Evolutionary conservation across 306 rosid genomes (phyloP).

Genomic region (Casuarina equisetifolia): DNA sequence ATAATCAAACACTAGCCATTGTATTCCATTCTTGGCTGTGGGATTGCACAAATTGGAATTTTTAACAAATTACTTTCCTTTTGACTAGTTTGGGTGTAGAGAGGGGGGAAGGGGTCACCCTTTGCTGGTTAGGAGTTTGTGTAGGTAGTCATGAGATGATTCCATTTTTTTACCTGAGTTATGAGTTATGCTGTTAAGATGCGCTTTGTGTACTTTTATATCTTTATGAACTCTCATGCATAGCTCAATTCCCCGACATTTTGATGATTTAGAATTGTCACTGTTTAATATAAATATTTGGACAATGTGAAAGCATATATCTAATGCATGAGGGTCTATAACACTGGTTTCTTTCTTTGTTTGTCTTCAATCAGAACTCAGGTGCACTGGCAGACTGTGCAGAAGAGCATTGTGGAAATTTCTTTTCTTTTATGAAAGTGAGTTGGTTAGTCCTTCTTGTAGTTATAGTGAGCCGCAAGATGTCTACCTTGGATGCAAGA

Average conservation of each 20-base stretch:
- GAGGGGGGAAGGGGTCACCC: neutral
- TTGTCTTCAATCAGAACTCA: slow-evolving; percentile 43
- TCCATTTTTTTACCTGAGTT: slow-evolving; percentile 13
- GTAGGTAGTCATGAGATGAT: neutral
- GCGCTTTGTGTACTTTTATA: neutral
- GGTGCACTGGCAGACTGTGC: slow-evolving; percentile 29
- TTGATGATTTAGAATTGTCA: neutral
- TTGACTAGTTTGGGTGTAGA: neutral
- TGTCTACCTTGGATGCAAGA: slow-evolving; percentile 39
- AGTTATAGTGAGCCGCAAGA: slow-evolving; percentile 45
- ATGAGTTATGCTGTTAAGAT: slow-evolving; percentile 9
- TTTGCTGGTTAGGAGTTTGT: neutral
- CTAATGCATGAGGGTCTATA: neutral
- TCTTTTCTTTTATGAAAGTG: slow-evolving; percentile 40
- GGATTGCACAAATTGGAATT: neutral
- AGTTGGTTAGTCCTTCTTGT: slow-evolving; percentile 59
- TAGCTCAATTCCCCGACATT: neutral
- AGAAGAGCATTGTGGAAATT: slow-evolving; percentile 29
- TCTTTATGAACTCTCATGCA: neutral
- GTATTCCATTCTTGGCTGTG: neutral
- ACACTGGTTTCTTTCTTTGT: slow-evolving; percentile 19
- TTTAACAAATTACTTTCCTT: neutral
- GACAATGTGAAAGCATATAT: neutral
- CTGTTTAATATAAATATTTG: neutral
- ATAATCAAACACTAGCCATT: too few relatives aligned